Evolutionary conservation across 768 basidiomycete species (phyloP), one percentile per base, ranked within the genome.

Genomic region (Rhodosporidiobolus odoratus): DNA sequence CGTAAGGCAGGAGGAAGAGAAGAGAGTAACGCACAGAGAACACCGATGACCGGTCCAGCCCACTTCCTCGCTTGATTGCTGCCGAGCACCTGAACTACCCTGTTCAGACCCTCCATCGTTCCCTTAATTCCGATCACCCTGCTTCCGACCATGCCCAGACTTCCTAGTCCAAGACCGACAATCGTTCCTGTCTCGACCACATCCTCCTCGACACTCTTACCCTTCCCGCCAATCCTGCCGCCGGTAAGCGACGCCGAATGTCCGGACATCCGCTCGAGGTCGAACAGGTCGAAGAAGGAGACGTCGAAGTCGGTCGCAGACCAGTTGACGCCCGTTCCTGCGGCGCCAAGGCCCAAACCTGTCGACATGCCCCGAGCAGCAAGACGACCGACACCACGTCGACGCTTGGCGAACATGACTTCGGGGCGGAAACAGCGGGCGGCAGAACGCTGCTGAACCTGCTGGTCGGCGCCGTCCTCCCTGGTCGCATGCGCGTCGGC

Each of bases 391-490:
- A 78, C 76, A 74, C 78, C 76, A 13, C 83, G 79, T 37, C 81
- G 78, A 32, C 82, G 83, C 52, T 84, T 80, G 64, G 85, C 86
- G 82, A 98, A 99, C 96, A 99, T 98, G 21, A 92, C 95, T 78
- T 95, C 89, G n/a, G 95, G 91, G 82, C 91, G 87, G 83, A 99
- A 99, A 19, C 95, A 86, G 35, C 91, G 84, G 65, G 86, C 84
- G 58, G 86, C 86, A 48, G 91, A 84, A n/a, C n/a, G n/a, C n/a
- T 48, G 41, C 21, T 41, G 23, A 9, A 47, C 52, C 58, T 60
- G 12, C 48, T 50, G 48, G 48, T 56, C 54, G 8, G 32, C 23
- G 32, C 40, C 43, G n/a, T 56, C 37, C 15, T 53, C n/a, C 27
- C 12, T 52, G 48, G 35, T 30, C 48, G 30, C 34, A 12, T 34